Evolutionary conservation across 441 rosid species (phyloP), one percentile per base, ranked within the genome.

Genomic region (Biscutella auriculata): DNA sequence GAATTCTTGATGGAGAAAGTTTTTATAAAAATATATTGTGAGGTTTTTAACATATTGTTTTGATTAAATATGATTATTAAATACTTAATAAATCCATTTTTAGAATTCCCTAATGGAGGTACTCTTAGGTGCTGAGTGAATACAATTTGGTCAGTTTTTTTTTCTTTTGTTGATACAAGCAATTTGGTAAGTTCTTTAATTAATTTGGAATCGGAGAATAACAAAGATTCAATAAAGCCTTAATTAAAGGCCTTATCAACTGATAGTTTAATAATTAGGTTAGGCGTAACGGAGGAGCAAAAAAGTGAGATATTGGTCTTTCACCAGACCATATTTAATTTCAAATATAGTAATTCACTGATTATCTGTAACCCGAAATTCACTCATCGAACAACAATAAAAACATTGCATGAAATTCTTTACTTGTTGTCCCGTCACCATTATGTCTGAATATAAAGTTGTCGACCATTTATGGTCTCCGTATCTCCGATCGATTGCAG

Each of bases 271-370:
- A 42, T 30, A 50, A 36, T 59, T 59, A 59, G 61, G 66, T 59
- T 29, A 53, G 60, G 52, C 47, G 71, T 66, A 43, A 52, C 30
- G 61, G 35, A 36, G n/a, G n/a, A 58, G n/a, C 50, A 15, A 50
- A 11, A n/a, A n/a, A n/a, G n/a, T n/a, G 14, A 66, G 36, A 16
- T 25, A 66, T 37, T 52, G 36, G 60, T 35, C n/a, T 53, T 28
- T 44, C 54, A 66, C 65, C 70, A 66, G 4, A 59, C 35, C 55
- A 35, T 45, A 66, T 35, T 52, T 44, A 66, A 29, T 36, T 59
- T n/a, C 49, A 23, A 3, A 5, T 52, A 9, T 59, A 52, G 27
- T 58, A 52, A 51, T 11, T 52, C 14, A 8, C 32, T 50, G 27
- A 34, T n/a, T n/a, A n/a, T n/a, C n/a, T n/a, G 65, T 54, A 59